phyloP scores from a whole-genome alignment of 2,329 filamentous ascomycete genomes.

The Thelonectria discophora region DNA sequence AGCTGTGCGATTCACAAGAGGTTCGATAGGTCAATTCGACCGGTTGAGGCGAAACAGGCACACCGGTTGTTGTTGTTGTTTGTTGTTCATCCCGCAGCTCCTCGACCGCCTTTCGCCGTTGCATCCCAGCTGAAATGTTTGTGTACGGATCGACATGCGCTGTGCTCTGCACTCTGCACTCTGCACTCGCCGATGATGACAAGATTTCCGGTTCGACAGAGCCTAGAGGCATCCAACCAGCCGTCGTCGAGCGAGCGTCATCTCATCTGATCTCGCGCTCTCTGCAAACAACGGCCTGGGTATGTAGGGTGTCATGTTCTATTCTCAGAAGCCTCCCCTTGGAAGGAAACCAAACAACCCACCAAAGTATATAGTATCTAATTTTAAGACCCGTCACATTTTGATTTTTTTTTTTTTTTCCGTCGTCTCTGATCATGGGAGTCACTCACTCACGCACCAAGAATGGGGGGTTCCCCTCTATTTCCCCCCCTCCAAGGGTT shows the following conservation, averaged over 20 bases:
- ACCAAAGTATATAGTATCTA: constrained; percentile 2
- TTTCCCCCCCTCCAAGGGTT: constrained; percentile 5
- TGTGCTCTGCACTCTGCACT: neutral
- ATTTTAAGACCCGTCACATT: constrained; percentile 10
- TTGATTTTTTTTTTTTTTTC: neutral
- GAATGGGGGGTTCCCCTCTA: constrained; percentile 14
- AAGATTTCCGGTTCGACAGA: constrained; percentile 7
- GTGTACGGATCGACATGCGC: neutral
- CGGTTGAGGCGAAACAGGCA: constrained; percentile 11
- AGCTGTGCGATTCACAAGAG: neutral
- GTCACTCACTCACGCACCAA: neutral
- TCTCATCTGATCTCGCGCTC: constrained; percentile 14
- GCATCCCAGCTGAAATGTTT: constrained; percentile 6
- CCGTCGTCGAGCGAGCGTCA: constrained; percentile 3
- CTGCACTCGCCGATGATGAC: neutral
- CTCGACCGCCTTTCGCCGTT: constrained; percentile 33
- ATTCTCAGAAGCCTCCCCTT: constrained; percentile 4
- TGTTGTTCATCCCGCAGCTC: neutral
- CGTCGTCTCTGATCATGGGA: neutral
- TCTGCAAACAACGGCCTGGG: constrained; percentile 2
- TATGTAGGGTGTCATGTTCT: constrained; percentile 1
- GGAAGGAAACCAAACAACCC: neutral
- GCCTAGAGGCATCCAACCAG: constrained; percentile 2
- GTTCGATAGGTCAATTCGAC: constrained; percentile 32
- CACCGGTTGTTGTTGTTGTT: constrained; percentile 9